These are phyloP conservation scores for Ophiobolus disseminans DNA, from an alignment of 2,329 filamentous ascomycete species.

Conservation along the genomic window DNA sequence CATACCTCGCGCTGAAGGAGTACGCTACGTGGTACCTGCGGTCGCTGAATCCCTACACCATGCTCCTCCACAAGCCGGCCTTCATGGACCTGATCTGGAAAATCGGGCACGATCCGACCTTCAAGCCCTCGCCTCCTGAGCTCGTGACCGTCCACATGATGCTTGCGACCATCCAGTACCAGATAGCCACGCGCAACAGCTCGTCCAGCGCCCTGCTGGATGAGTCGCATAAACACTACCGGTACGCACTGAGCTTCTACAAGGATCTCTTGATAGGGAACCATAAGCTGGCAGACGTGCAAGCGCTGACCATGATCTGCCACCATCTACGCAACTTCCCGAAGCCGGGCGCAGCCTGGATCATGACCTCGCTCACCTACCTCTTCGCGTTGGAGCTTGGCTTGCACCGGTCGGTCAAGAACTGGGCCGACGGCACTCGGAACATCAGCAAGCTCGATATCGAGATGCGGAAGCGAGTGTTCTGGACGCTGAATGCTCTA, in stretches of 20 bases:
- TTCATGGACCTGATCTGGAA: slow-evolving; percentile 75
- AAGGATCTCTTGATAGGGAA: slow-evolving; percentile 68
- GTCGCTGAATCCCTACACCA: slow-evolving; percentile 73
- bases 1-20: slow-evolving; percentile 67
- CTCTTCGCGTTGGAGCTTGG: slow-evolving; percentile 76
- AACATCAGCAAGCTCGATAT: slow-evolving; percentile 66
- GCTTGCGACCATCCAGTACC: slow-evolving; percentile 78
- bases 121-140: slow-evolving; percentile 69
- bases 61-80: slow-evolving; percentile 77
- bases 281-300: slow-evolving; percentile 70
- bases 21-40: slow-evolving; percentile 80
- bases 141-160: slow-evolving; percentile 78
- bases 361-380: slow-evolving; percentile 70
- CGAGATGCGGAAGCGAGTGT: slow-evolving; percentile 79
- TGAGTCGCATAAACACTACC: slow-evolving; percentile 78
- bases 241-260: slow-evolving; percentile 74
- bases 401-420: slow-evolving; percentile 73
- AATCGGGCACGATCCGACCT: slow-evolving; percentile 73
- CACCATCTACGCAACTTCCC: slow-evolving; percentile 78
- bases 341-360: slow-evolving; percentile 77
- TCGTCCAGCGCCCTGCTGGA: slow-evolving; percentile 61
- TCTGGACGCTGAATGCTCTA: slow-evolving; percentile 74
- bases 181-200: slow-evolving; percentile 73
- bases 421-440: slow-evolving; percentile 56
- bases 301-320: slow-evolving; percentile 76